Evolutionary conservation across 768 basidiomycete species (phyloP).

Genomic region (Termitomyces sp.): DNA sequence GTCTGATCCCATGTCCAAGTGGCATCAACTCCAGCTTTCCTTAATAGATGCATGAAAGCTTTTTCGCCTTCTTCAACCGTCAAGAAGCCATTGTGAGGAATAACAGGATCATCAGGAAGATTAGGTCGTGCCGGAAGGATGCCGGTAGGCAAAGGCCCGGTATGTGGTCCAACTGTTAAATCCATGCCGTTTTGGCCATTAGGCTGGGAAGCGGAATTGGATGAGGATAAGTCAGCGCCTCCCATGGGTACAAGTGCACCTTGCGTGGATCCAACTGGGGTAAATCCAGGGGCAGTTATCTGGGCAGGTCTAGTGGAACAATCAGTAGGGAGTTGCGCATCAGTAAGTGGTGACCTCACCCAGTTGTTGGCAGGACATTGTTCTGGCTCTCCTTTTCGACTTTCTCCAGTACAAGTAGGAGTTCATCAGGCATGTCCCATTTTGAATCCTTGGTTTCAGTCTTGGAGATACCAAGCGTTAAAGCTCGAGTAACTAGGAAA

Average conservation of each 20-base stretch:
- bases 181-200: constrained; percentile 45
- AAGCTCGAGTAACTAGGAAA: neutral
- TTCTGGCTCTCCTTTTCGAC: constrained; percentile 69
- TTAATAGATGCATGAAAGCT: constrained; percentile 86
- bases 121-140: constrained; percentile 71
- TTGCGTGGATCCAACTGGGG: constrained; percentile 41
- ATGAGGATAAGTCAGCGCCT: constrained; percentile 46
- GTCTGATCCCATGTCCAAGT: constrained; percentile 98
- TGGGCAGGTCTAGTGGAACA: constrained; percentile 19
- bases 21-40: constrained; percentile 86
- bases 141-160: constrained; percentile 52
- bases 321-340: neutral
- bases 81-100: constrained; percentile 84
- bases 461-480: constrained; percentile 30
- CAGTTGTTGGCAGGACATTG: constrained; percentile 30
- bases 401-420: constrained; percentile 77
- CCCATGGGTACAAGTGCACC: constrained; percentile 50
- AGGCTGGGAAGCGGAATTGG: constrained; percentile 44
- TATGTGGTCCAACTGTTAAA: constrained; percentile 46
- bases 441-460: constrained; percentile 88
- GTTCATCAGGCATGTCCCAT: constrained; percentile 97
- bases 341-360: constrained; percentile 15
- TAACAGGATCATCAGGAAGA: constrained; percentile 81
- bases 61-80: constrained; percentile 90
- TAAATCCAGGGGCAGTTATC: constrained; percentile 38